phyloP scores from a whole-genome alignment of 2,329 filamentous ascomycete species.

The Blastomyces percursus region DNA sequence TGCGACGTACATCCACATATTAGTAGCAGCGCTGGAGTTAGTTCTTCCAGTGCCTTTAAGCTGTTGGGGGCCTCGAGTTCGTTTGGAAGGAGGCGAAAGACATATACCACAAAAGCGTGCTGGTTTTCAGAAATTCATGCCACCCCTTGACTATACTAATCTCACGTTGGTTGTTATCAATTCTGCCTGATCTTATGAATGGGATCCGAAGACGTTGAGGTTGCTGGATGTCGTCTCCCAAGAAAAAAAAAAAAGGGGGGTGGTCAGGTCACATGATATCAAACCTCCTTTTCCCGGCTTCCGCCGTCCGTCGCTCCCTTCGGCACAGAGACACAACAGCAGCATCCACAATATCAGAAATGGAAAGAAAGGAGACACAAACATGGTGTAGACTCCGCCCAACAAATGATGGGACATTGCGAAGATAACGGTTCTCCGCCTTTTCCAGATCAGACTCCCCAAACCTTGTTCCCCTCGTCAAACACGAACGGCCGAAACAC shows the following conservation, averaged over 20 bases:
- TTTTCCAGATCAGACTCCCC: not conserved
- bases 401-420: not conserved
- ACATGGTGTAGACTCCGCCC: not conserved
- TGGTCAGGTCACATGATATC: not conserved
- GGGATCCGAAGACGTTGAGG: not conserved
- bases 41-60: too few relatives aligned
- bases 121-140: not conserved
- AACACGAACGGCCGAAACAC: not conserved
- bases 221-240: not conserved
- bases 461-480: not conserved
- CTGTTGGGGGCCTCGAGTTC: too few relatives aligned
- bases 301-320: not conserved
- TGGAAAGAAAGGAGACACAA: not conserved
- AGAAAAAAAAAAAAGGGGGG: not conserved
- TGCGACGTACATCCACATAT: not conserved
- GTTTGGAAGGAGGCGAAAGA: not conserved
- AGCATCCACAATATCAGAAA: not conserved
- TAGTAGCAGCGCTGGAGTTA: not conserved
- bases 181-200: not conserved
- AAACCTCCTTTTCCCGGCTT: not conserved
- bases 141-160: not conserved
- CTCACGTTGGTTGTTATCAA: not conserved
- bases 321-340: not conserved
- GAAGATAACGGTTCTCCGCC: not conserved
- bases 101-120: not conserved